These are phyloP conservation scores for Starmerella etchellsii DNA, from an alignment of 805 yeast species.

Conservation along the genomic window DNA sequence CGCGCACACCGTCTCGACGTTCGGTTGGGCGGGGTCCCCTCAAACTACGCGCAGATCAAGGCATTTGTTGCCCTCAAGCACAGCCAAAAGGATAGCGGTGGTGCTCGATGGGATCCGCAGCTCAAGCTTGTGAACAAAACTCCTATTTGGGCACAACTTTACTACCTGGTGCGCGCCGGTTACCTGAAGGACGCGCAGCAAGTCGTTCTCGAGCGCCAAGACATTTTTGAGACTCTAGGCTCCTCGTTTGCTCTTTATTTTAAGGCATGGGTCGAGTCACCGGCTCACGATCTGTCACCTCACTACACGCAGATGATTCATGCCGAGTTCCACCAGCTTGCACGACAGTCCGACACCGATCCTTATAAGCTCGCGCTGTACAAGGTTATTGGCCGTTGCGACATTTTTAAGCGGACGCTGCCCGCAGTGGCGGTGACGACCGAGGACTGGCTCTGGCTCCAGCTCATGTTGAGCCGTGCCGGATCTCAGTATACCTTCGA, in stretches of 20 bases:
- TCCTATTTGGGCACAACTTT: constrained; percentile 91
- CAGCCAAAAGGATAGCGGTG: not conserved
- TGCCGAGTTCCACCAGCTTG: constrained; percentile 73
- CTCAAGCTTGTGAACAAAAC: constrained; percentile 60
- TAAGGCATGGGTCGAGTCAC: constrained; percentile 49
- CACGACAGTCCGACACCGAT: constrained; percentile 51
- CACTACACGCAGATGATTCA: constrained; percentile 58
- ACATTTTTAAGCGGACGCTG: constrained; percentile 46
- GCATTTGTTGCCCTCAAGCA: constrained; percentile 41
- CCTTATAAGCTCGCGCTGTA: constrained; percentile 84
- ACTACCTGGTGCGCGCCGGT: constrained; percentile 77
- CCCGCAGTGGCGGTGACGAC: constrained; percentile 61
- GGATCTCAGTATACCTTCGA: constrained; percentile 42
- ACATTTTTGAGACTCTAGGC: constrained; percentile 72
- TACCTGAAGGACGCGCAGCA: constrained; percentile 64
- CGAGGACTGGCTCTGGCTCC: constrained; percentile 97
- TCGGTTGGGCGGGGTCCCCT: constrained; percentile 52
- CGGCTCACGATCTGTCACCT: constrained; percentile 43
- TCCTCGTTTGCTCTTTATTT: constrained; percentile 70
- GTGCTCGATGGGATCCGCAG: constrained; percentile 38
- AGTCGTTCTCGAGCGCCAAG: constrained; percentile 48
- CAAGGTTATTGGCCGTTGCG: constrained; percentile 85
- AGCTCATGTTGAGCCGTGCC: constrained; percentile 62
- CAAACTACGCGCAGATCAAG: constrained; percentile 57
- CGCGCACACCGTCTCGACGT: constrained; percentile 38